Percentiles rank a stretch among this genome's conserved stretches.
Conservation (phyloP, 306 rosid genomes). For the Ochetophila trinervis region DNA sequence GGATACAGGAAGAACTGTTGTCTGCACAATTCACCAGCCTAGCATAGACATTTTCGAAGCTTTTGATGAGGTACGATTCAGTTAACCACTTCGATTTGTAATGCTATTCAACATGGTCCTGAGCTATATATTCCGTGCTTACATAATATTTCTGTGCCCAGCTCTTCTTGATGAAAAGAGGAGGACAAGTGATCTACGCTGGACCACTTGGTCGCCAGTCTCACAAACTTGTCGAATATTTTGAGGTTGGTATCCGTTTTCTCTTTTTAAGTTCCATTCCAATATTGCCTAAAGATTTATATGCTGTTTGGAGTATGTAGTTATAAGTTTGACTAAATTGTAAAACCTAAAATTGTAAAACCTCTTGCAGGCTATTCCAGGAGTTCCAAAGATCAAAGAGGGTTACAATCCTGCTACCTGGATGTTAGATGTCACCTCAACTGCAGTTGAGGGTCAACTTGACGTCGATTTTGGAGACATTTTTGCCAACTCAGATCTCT, state of each 20-base stretch:
- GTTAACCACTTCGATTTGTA: not conserved
- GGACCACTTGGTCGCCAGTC: slow-evolving; percentile 73
- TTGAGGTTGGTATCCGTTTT: slow-evolving; percentile 44
- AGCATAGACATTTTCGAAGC: slow-evolving; percentile 86
- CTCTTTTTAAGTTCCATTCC: not conserved
- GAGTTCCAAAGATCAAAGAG: slow-evolving; percentile 57
- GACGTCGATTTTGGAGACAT: slow-evolving; percentile 56
- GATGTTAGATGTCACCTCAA: slow-evolving; percentile 71
- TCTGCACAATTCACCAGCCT: slow-evolving; percentile 91
- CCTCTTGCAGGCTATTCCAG: slow-evolving; percentile 51
- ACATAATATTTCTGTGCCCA: slow-evolving; percentile 15
- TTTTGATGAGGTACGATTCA: slow-evolving; percentile 61
- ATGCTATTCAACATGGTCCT: not conserved
- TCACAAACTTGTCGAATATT: slow-evolving; percentile 63
- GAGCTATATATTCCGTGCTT: not conserved
- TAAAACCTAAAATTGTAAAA: no score
- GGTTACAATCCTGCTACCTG: slow-evolving; percentile 86
- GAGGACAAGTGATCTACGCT: slow-evolving; percentile 70
- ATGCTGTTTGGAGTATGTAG: not conserved
- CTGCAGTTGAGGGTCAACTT: slow-evolving; percentile 47
- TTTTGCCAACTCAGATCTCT: slow-evolving; percentile 50
- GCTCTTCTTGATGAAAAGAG: slow-evolving; percentile 77
- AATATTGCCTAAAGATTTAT: not conserved
- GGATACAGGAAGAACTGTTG: slow-evolving; percentile 81
- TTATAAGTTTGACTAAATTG: slow-evolving; percentile 1